phyloP scores from a whole-genome alignment of 805 yeast genomes.

The Pichia scutulata region DNA sequence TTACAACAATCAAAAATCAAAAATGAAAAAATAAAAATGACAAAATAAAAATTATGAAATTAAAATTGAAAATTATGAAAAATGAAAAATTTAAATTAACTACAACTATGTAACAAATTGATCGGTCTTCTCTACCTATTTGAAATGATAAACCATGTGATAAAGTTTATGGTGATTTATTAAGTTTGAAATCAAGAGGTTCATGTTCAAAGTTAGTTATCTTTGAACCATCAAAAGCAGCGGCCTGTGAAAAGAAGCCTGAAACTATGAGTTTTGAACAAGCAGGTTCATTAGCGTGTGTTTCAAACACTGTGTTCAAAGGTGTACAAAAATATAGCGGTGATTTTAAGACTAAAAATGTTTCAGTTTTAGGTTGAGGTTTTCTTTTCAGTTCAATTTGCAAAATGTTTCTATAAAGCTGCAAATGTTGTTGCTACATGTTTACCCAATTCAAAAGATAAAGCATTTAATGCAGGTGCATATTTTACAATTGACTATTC shows the following conservation, averaged over 20 bases:
- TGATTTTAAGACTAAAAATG: conserved; percentile 31
- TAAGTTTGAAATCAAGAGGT: conserved; percentile 24
- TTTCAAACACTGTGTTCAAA: conserved; percentile 52
- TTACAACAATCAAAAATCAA: too few species aligned
- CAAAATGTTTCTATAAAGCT: conserved; percentile 40
- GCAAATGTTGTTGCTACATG: conserved; percentile 45
- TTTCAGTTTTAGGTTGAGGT: conserved; percentile 67
- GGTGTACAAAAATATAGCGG: conserved; percentile 9
- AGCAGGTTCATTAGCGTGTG: conserved; percentile 63
- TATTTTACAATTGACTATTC: conserved; percentile 52
- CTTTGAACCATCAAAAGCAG: conserved; percentile 24
- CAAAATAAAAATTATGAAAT: too few species aligned
- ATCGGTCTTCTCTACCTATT: too few species aligned
- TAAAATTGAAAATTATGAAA: too few species aligned
- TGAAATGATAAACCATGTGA: conserved; percentile 19
- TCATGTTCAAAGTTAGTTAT: conserved; percentile 41
- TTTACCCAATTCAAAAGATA: conserved; percentile 31
- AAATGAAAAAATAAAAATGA: not conserved
- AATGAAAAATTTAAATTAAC: not conserved
- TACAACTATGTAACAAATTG: too few species aligned
- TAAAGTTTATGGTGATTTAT: conserved; percentile 15
- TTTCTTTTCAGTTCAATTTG: conserved; percentile 44
- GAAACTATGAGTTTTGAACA: conserved; percentile 38
- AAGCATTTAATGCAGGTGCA: conserved; percentile 39
- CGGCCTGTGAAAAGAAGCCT: conserved; percentile 34